These are phyloP conservation scores for Globisporangium cederbergense DNA, from an alignment of 352 stramenopile species.

Conservation along the genomic window DNA sequence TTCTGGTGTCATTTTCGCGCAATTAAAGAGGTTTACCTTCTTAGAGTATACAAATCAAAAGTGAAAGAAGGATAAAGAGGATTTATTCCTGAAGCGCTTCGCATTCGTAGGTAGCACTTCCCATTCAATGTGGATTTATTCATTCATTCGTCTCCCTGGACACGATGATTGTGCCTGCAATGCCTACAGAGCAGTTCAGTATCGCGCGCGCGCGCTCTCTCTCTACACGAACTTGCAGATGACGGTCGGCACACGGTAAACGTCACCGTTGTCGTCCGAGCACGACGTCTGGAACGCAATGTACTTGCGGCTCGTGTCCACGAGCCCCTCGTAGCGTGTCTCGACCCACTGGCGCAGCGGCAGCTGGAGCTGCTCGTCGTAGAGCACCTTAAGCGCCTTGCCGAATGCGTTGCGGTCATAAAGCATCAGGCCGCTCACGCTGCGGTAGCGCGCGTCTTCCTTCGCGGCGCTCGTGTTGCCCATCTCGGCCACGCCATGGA, in stretches of 20 bases:
- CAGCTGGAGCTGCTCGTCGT: conserved; percentile 51
- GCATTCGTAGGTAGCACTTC: no score
- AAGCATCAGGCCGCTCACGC: conserved; percentile 80
- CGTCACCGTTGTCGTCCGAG: conserved; percentile 76
- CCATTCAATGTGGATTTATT: neutral
- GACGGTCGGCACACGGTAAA: conserved; percentile 84
- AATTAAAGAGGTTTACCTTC: no score
- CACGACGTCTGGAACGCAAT: conserved; percentile 83
- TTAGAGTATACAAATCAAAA: no score
- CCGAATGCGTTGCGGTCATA: conserved; percentile 82
- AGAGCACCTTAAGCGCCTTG: conserved; percentile 71
- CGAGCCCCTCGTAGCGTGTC: conserved; percentile 74
- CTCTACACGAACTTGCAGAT: conserved; percentile 79
- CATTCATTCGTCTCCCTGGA: neutral
- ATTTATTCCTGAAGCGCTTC: no score
- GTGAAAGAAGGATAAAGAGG: no score
- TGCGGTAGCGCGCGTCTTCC: conserved; percentile 60
- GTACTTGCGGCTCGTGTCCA: conserved; percentile 81
- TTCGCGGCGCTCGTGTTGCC: conserved; percentile 47
- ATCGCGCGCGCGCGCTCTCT: neutral
- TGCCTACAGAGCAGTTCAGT: no score
- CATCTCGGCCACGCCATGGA: conserved; percentile 74
- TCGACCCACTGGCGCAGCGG: conserved; percentile 67
- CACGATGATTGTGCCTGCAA: no score
- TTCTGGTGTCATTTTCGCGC: no score